Conservation (phyloP, 2,329 filamentous ascomycete species). For the Cytospora piceicola region DNA sequence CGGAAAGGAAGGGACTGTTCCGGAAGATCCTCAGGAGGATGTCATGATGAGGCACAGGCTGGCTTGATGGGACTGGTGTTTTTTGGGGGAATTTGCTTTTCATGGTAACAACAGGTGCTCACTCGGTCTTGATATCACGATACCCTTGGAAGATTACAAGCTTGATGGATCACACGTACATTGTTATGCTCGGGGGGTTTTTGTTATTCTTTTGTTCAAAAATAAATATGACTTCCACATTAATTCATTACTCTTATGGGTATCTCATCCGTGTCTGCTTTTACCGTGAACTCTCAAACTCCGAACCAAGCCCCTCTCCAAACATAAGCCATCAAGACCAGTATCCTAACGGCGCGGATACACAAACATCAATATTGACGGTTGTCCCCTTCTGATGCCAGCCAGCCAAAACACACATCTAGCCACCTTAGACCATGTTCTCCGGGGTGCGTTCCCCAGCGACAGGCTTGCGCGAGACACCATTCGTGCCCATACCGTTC, state of each 20-base stretch:
- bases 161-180: not conserved
- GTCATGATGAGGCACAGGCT: not conserved
- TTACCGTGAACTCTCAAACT: not conserved
- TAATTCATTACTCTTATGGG: slow-evolving; percentile 17
- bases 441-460: slow-evolving; percentile 9
- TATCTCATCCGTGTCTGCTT: slow-evolving; percentile 12
- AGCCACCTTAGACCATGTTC: slow-evolving; percentile 19
- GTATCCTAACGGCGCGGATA: too few species aligned
- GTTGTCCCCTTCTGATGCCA: too few species aligned
- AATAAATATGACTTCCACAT: not conserved
- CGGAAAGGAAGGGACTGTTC: slow-evolving; percentile 19
- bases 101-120: not conserved
- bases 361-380: not conserved
- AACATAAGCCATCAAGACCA: not conserved
- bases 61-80: not conserved
- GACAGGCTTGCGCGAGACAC: slow-evolving; percentile 27
- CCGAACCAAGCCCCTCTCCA: not conserved
- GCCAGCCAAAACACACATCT: too few species aligned
- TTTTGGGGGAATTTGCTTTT: not conserved
- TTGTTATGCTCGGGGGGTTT: not conserved
- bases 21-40: slow-evolving; percentile 28
- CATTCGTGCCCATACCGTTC: not conserved
- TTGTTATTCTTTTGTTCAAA: too few species aligned
- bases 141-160: slow-evolving; percentile 17
- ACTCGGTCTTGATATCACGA: slow-evolving; percentile 6